These are phyloP conservation scores for Paramarasmius palmivorus DNA, from an alignment of 1,284 basidiomycete species.

Conservation along the genomic window DNA sequence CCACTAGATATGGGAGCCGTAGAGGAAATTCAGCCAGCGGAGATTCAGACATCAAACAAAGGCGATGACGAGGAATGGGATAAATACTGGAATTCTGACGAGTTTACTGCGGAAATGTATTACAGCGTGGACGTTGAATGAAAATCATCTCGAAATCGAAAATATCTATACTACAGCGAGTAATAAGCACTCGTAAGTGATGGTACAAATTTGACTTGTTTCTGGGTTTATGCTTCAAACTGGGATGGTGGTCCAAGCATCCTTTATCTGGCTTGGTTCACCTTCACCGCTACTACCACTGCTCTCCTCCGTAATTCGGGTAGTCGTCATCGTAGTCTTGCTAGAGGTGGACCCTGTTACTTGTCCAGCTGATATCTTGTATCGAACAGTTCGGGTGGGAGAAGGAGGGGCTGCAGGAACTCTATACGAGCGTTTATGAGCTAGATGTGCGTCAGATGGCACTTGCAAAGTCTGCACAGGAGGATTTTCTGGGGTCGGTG, in stretches of 20 bases:
- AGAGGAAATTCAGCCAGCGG: slow-evolving; percentile 19
- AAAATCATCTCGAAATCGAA: slow-evolving; percentile 4
- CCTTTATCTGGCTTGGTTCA: neutral
- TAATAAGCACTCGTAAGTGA: too few species aligned
- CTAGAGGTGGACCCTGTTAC: neutral
- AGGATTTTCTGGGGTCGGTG: neutral
- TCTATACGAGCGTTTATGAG: neutral
- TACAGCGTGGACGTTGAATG: slow-evolving; percentile 33
- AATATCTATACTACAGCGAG: neutral
- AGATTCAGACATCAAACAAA: slow-evolving; percentile 7
- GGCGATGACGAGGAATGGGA: slow-evolving; percentile 43
- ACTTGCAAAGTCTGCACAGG: neutral
- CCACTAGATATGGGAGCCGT: slow-evolving; percentile 39
- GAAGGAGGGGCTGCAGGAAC: neutral
- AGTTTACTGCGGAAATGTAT: slow-evolving; percentile 32
- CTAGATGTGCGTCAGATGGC: neutral
- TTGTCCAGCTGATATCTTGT: neutral
- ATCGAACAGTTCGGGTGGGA: neutral
- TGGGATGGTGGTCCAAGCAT: neutral
- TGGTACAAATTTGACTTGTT: too few species aligned
- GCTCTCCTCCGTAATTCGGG: neutral
- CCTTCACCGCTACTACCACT: too few species aligned
- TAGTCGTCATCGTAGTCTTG: too few species aligned
- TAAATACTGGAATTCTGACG: slow-evolving; percentile 41
- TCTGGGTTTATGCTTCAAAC: too few species aligned